These are phyloP conservation scores for Marchantia paleacea DNA, from an alignment of 225 moss, liverwort and hornwort species.

Conservation along the genomic window DNA sequence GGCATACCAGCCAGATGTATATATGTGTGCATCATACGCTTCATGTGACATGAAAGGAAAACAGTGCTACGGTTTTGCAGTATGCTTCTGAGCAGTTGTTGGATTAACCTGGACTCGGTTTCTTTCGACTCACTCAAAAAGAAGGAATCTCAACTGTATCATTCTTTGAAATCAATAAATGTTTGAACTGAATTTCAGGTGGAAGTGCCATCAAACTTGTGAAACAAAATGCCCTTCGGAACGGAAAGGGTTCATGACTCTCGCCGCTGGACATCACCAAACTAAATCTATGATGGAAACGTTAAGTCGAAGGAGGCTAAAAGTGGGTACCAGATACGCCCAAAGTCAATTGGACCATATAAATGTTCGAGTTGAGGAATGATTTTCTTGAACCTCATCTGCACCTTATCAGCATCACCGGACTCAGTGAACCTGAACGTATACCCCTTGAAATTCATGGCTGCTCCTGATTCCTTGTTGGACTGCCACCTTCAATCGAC, in stretches of 20 bases:
- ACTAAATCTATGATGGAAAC: no score
- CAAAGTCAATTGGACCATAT: slow-evolving; percentile 40
- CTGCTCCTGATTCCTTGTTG: neutral
- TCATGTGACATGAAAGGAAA: no score
- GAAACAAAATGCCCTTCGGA: neutral
- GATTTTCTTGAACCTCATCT: slow-evolving; percentile 21
- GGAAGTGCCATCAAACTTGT: neutral
- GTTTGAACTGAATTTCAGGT: neutral
- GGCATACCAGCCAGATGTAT: no score
- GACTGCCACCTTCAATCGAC: no score
- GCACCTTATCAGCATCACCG: slow-evolving; percentile 29
- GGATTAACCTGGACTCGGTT: no score
- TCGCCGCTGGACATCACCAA: neutral
- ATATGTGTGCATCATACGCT: no score
- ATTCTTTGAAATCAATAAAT: no score
- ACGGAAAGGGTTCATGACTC: neutral
- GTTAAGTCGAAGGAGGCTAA: neutral
- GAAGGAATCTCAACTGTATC: no score
- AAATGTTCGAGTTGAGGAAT: slow-evolving; percentile 36
- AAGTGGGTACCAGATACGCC: slow-evolving; percentile 30
- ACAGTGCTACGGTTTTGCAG: no score
- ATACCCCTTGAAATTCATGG: slow-evolving; percentile 44
- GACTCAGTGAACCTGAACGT: slow-evolving; percentile 32
- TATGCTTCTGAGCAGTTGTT: no score
- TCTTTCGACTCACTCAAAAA: no score